Base-by-base conservation (phyloP, 1,284 basidiomycete genomes). In the Sporisorium exsertum region DNA sequence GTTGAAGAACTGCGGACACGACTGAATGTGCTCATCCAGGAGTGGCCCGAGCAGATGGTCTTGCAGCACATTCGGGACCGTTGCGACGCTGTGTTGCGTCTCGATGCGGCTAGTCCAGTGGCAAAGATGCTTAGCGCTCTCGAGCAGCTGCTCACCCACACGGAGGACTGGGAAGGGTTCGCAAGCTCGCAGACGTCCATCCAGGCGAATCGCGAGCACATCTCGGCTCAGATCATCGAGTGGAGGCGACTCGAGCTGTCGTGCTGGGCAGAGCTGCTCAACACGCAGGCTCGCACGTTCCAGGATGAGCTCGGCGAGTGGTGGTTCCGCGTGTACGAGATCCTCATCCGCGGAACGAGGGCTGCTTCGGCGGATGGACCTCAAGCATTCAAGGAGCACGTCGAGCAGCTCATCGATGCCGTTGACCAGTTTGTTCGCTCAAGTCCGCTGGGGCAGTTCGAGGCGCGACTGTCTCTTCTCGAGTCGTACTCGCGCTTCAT, bases 41-140 rank as follows among this genome's bases (percentile, higher is more conserved):
- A 95, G 77, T 98, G 94, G 94, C 96, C 97, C 0, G 97, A 99
- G 76, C 97, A 99, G 85, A 94, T 96, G 91, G 94, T 97, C 6
- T 88, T 98, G 33, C 92, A 92, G 60, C 92, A 97, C 85, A 89
- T 99, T 50, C 88, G 89, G 27, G 90, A 90, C 62, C 92, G 93
- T 26, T 95, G 93, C 80, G 89, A 92, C 40, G 87, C 88, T 7
- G 89, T 96, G 55, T 87, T 94, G 45, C 85, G 87, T 0, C 87
- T 96, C 20, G 88, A 90, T 59, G 87, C 93, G 6, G 87, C 89
- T 51, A 91, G 91, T 72, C 91, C 97, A 0, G 87, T 98, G 6
- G 94, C 96, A 7, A 92, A 91, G 82, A 87, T 96, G 22, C 89
- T 99, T 20, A 89, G 93, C 0, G 91, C 92, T 2, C 85, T 98